Conservation (phyloP, 768 basidiomycete genomes). For the Boletus sp. region DNA sequence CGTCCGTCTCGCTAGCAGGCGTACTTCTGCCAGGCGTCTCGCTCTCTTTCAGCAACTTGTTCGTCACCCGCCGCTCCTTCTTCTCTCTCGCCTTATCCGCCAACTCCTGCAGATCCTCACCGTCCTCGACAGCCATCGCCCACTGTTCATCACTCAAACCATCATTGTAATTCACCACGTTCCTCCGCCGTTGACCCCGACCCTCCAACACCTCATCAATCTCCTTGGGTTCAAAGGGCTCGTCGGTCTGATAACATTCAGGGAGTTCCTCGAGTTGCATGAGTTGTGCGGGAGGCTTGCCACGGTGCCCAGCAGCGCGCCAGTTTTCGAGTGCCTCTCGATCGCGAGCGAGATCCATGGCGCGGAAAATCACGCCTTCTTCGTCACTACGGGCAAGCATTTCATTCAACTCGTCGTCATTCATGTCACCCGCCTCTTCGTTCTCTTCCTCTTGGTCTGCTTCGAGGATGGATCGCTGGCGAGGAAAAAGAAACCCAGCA, state of each 20-base stretch:
- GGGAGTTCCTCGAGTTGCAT: slow-evolving; percentile 90
- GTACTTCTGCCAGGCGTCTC: slow-evolving; percentile 65
- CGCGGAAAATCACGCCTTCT: slow-evolving; percentile 72
- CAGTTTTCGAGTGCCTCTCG: slow-evolving; percentile 62
- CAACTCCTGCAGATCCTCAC: slow-evolving; percentile 75
- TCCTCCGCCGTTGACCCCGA: slow-evolving; percentile 81
- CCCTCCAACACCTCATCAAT: slow-evolving; percentile 59
- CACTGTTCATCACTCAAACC: slow-evolving; percentile 93
- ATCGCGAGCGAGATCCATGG: slow-evolving; percentile 81
- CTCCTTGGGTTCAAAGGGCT: slow-evolving; percentile 71
- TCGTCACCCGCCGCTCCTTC: slow-evolving; percentile 61
- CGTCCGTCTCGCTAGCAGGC: slow-evolving; percentile 60
- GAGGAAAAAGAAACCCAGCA: slow-evolving; percentile 4
- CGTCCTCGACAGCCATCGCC: slow-evolving; percentile 82
- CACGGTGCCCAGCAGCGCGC: slow-evolving; percentile 71
- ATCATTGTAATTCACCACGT: slow-evolving; percentile 89
- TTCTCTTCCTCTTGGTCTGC: slow-evolving; percentile 89
- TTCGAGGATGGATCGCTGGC: slow-evolving; percentile 83
- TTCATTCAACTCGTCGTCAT: slow-evolving; percentile 92
- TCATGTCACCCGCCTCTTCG: slow-evolving; percentile 90
- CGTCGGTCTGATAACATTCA: slow-evolving; percentile 83
- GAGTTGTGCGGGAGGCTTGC: slow-evolving; percentile 72
- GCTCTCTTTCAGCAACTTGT: slow-evolving; percentile 55
- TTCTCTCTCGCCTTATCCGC: slow-evolving; percentile 62
- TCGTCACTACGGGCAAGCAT: slow-evolving; percentile 83